Evolutionary conservation across 2,329 filamentous ascomycete genomes (phyloP).

Genomic region (Colletotrichum sp.): DNA sequence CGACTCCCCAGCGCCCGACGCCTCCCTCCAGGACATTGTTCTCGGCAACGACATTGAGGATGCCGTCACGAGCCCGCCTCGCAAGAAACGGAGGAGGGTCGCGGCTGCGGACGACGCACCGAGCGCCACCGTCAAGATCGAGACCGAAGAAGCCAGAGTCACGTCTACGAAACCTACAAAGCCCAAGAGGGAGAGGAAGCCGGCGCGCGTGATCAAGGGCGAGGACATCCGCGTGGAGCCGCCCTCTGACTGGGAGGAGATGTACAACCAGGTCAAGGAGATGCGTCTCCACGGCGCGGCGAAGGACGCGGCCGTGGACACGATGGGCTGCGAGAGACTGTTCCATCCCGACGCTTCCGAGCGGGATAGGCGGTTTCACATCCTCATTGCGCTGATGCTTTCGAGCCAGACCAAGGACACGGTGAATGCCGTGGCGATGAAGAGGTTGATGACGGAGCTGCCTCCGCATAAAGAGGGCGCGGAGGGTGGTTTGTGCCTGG

Average conservation of each 20-base stretch:
- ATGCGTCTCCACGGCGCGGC: constrained; percentile 70
- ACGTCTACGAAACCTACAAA: constrained; percentile 21
- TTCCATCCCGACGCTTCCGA: constrained; percentile 57
- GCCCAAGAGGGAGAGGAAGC: constrained; percentile 44
- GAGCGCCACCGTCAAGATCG: constrained; percentile 38
- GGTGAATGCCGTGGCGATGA: constrained; percentile 84
- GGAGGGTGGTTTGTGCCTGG: constrained; percentile 67
- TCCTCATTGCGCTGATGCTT: constrained; percentile 86
- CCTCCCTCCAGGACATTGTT: background rate
- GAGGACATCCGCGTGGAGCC: constrained; percentile 52
- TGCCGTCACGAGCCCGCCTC: constrained; percentile 34
- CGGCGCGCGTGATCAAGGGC: constrained; percentile 44
- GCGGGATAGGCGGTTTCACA: constrained; percentile 78
- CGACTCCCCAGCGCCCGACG: constrained; percentile 19
- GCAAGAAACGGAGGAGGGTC: constrained; percentile 54
- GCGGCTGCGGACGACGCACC: constrained; percentile 26
- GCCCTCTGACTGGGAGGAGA: constrained; percentile 81
- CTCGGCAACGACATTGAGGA: constrained; percentile 63
- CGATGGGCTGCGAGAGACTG: constrained; percentile 91
- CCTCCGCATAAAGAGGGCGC: constrained; percentile 52
- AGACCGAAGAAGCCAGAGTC: constrained; percentile 34
- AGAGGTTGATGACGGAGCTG: constrained; percentile 76
- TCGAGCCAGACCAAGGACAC: constrained; percentile 94
- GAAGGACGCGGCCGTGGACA: constrained; percentile 87
- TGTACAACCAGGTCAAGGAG: constrained; percentile 77